phyloP scores from a whole-genome alignment of 2,329 filamentous ascomycete species.

The Cytospora paraplurivora region DNA sequence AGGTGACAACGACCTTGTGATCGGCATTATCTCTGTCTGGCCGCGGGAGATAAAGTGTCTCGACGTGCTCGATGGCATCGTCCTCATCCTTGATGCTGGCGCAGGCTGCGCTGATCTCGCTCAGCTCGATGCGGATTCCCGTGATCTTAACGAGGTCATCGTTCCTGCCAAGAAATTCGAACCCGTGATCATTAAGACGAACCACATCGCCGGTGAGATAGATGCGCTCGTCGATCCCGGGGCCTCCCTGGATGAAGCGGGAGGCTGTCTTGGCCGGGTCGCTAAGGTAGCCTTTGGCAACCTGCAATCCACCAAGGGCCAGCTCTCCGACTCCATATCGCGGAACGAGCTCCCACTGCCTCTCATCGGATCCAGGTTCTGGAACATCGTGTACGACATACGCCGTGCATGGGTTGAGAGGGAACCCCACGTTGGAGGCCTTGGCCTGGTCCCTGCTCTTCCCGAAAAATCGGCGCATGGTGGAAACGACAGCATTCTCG shows the following conservation, averaged over 20 bases:
- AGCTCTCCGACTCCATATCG: slow-evolving; percentile 23
- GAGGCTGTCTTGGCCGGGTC: slow-evolving; percentile 20
- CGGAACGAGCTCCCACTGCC: slow-evolving; percentile 17
- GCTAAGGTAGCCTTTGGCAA: slow-evolving; percentile 29
- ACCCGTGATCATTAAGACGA: slow-evolving; percentile 24
- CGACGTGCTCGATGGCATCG: slow-evolving; percentile 39
- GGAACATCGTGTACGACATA: slow-evolving; percentile 18
- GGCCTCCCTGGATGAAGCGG: slow-evolving; percentile 27
- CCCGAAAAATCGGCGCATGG: slow-evolving; percentile 29
- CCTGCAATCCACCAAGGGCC: slow-evolving; percentile 27
- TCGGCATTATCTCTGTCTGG: slow-evolving; percentile 35
- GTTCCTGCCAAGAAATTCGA: slow-evolving; percentile 31
- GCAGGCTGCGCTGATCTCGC: slow-evolving; percentile 36
- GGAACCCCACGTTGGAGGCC: slow-evolving; percentile 36
- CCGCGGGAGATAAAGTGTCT: slow-evolving; percentile 39
- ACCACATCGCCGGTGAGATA: slow-evolving; percentile 33
- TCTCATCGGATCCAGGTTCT: slow-evolving; percentile 2
- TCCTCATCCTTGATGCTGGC: slow-evolving; percentile 39
- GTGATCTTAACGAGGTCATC: slow-evolving; percentile 30
- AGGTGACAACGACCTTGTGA: slow-evolving; percentile 41
- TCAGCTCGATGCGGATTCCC: slow-evolving; percentile 30
- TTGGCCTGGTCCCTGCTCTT: slow-evolving; percentile 35
- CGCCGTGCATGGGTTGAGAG: slow-evolving; percentile 12
- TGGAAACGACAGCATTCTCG: slow-evolving; percentile 33
- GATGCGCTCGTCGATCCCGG: slow-evolving; percentile 15